phyloP scores from a whole-genome alignment of 305 asterid genomes.

The Rubia balearica region DNA sequence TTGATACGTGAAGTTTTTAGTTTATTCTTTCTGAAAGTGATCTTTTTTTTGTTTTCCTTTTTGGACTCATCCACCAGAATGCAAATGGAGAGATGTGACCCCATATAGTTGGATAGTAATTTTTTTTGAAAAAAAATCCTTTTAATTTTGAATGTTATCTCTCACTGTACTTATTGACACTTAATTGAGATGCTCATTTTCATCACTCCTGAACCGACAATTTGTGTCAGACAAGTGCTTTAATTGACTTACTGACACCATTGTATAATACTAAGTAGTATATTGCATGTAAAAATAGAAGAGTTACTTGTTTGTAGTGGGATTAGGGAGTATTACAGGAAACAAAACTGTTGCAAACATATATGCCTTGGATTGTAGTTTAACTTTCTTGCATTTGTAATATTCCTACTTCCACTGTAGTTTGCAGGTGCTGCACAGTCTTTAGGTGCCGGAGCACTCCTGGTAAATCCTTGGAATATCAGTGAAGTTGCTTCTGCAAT shows the following conservation, averaged over 20 bases:
- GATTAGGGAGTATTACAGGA: no score
- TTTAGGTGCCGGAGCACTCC: conserved; percentile 97
- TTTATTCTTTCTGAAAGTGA: background rate
- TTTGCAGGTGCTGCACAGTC: conserved; percentile 99
- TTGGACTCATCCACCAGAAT: no score
- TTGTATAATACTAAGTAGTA: background rate
- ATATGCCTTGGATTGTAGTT: background rate
- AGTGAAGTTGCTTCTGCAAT: conserved; percentile 95
- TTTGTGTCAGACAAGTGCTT: background rate
- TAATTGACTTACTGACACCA: background rate
- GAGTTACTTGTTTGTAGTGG: no score
- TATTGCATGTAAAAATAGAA: no score
- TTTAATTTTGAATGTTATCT: background rate
- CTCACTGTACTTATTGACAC: background rate
- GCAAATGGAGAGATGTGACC: no score
- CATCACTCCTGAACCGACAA: background rate
- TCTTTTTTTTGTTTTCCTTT: no score
- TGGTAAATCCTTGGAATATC: conserved; percentile 97
- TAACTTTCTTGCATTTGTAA: background rate
- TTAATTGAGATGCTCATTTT: background rate
- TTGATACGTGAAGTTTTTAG: background rate
- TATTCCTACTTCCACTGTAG: conserved; percentile 29
- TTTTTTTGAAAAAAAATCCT: no score
- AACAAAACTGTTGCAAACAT: background rate
- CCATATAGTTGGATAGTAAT: no score